Percentiles rank a stretch among this genome's conserved stretches.
Evolutionary conservation across 768 basidiomycete species (phyloP).

Genomic region (Hygrocybe coccinea): DNA sequence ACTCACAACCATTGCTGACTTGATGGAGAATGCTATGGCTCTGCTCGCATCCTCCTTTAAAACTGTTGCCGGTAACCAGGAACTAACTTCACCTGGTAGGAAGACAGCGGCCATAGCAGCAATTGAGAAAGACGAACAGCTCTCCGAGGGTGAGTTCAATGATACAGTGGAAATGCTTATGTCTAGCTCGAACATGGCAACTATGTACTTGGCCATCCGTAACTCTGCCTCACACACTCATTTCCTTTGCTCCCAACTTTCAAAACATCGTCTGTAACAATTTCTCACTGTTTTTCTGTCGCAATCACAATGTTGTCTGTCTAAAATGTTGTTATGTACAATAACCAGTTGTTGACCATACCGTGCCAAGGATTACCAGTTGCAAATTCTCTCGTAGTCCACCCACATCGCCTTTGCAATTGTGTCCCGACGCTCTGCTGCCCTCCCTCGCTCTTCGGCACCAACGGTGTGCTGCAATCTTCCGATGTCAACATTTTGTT

Average conservation of each 20-base stretch:
- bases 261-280: background rate
- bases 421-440: conserved; percentile 8
- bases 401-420: conserved; percentile 15
- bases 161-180: background rate
- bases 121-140: background rate
- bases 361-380: too few relatives aligned
- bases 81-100: too few relatives aligned
- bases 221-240: background rate
- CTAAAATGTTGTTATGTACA: background rate
- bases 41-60: too few relatives aligned
- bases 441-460: conserved; percentile 7
- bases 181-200: background rate
- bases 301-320: background rate
- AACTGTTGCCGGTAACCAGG: too few relatives aligned
- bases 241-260: background rate
- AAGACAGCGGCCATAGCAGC: conserved; percentile 1
- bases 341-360: background rate
- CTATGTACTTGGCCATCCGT: background rate
- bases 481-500: background rate
- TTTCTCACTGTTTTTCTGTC: background rate
- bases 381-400: conserved; percentile 5
- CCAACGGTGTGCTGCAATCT: background rate
- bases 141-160: conserved; percentile 4
- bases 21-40: too few relatives aligned
- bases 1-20: too few relatives aligned